Evolutionary conservation across 1,284 basidiomycete species (phyloP).

Genomic region (Boletellus sp.): DNA sequence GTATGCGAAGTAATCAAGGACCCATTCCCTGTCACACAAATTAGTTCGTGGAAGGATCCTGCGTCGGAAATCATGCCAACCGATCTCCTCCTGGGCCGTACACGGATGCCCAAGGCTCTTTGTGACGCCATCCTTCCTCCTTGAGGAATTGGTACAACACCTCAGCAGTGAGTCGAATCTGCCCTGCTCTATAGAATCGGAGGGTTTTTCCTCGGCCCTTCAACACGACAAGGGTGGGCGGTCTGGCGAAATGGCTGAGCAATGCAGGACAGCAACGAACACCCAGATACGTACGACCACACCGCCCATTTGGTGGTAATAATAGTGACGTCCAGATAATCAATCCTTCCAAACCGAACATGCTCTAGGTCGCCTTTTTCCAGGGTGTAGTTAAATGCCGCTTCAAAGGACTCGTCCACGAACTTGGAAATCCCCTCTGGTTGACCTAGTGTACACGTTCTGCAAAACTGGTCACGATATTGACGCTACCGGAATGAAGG

Average conservation of each 20-base stretch:
- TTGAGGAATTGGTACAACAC: slow-evolving; percentile 61
- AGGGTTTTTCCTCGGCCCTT: slow-evolving; percentile 67
- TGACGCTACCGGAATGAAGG: not conserved
- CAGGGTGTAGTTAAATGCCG: slow-evolving; percentile 60
- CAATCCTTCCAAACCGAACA: slow-evolving; percentile 74
- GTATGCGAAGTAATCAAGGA: slow-evolving; percentile 60
- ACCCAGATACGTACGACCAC: slow-evolving; percentile 59
- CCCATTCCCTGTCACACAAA: slow-evolving; percentile 51
- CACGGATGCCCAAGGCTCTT: slow-evolving; percentile 56
- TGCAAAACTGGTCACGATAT: slow-evolving; percentile 27
- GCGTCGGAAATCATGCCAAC: slow-evolving; percentile 37
- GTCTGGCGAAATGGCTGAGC: slow-evolving; percentile 39
- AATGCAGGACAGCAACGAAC: slow-evolving; percentile 2
- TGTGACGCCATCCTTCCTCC: slow-evolving; percentile 54
- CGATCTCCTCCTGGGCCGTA: slow-evolving; percentile 70
- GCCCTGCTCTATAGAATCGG: slow-evolving; percentile 67
- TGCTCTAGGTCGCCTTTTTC: slow-evolving; percentile 62
- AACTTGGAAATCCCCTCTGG: slow-evolving; percentile 63
- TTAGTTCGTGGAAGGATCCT: slow-evolving; percentile 1
- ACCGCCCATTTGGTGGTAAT: slow-evolving; percentile 78
- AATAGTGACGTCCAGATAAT: slow-evolving; percentile 75
- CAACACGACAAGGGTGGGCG: slow-evolving; percentile 63
- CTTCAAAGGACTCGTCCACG: slow-evolving; percentile 68
- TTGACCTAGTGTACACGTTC: slow-evolving; percentile 57
- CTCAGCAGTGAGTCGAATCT: slow-evolving; percentile 55